A percentile compares a stretch with the other conserved stretches of the same genome.
Evolutionary conservation across 257 asterid species (phyloP).

Genomic region (Solanum virginianum): DNA sequence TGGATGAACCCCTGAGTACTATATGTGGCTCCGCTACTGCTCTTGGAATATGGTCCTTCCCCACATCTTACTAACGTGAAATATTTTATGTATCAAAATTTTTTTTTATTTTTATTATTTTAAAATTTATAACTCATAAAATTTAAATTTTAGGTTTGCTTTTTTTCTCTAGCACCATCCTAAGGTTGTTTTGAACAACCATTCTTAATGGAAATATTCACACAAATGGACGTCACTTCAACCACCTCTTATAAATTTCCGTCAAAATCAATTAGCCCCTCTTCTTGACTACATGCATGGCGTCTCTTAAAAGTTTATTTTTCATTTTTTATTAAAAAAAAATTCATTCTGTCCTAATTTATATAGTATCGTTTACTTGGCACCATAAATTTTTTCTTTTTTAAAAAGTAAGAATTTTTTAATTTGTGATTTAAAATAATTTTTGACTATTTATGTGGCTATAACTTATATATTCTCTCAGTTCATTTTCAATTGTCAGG

Average conservation of each 20-base stretch:
- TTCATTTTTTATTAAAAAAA: background rate
- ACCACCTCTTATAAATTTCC: background rate
- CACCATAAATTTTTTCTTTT: background rate
- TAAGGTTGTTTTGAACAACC: background rate
- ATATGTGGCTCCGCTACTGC: background rate
- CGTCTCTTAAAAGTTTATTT: background rate
- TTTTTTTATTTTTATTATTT: too few relatives aligned
- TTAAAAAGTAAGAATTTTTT: background rate
- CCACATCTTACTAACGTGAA: too few relatives aligned
- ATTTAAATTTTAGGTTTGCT: background rate
- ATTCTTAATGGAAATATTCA: background rate
- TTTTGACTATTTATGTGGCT: background rate
- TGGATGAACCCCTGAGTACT: too few relatives aligned
- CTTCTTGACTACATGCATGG: conserved; percentile 2
- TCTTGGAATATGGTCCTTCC: background rate
- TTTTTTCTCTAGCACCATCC: too few relatives aligned
- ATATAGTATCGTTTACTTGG: background rate
- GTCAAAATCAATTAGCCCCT: background rate
- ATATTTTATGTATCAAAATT: background rate
- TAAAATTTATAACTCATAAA: too few relatives aligned
- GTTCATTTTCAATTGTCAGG: too few relatives aligned
- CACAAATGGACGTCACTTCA: background rate
- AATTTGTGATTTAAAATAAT: background rate
- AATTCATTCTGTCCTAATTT: background rate
- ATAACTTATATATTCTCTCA: background rate